phyloP scores from a whole-genome alignment of 345 rosid species.

The Pseudoturritis turrita region DNA sequence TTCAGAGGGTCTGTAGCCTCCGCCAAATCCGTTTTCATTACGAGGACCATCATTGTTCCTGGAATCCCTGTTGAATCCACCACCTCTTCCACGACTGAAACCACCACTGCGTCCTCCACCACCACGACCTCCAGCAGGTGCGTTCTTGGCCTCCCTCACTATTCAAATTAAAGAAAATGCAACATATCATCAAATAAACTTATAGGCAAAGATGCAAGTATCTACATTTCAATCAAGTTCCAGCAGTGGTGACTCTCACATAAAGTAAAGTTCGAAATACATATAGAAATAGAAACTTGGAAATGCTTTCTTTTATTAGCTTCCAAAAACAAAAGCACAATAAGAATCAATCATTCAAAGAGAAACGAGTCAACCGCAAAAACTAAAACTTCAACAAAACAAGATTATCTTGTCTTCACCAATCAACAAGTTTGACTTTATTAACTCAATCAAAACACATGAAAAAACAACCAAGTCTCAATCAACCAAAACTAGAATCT shows the following conservation, averaged over 20 bases:
- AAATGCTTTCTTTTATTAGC: no score
- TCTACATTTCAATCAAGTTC: not conserved
- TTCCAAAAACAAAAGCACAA: no score
- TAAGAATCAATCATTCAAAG: no score
- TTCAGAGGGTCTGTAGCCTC: constrained; percentile 41
- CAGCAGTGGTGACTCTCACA: no score
- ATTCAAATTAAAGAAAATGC: not conserved
- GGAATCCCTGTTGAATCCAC: constrained; percentile 56
- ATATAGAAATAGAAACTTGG: no score
- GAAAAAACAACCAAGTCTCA: not conserved
- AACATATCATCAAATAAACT: not conserved
- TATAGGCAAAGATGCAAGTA: not conserved
- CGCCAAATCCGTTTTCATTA: constrained; percentile 40
- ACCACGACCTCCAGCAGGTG: constrained; percentile 41
- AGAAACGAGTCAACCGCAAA: not conserved
- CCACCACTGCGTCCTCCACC: constrained; percentile 37
- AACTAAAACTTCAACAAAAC: not conserved
- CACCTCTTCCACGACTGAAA: constrained; percentile 32
- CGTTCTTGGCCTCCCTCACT: constrained; percentile 72
- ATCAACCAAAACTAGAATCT: not conserved
- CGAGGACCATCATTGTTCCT: constrained; percentile 42
- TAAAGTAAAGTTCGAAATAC: no score
- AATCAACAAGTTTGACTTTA: not conserved
- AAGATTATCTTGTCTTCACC: not conserved
- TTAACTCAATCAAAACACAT: not conserved